Evolutionary conservation across 1,139 yeast genomes (phyloP), one percentile per base, ranked within the genome.

Genomic region (Kluyveromyces marxianus): DNA sequence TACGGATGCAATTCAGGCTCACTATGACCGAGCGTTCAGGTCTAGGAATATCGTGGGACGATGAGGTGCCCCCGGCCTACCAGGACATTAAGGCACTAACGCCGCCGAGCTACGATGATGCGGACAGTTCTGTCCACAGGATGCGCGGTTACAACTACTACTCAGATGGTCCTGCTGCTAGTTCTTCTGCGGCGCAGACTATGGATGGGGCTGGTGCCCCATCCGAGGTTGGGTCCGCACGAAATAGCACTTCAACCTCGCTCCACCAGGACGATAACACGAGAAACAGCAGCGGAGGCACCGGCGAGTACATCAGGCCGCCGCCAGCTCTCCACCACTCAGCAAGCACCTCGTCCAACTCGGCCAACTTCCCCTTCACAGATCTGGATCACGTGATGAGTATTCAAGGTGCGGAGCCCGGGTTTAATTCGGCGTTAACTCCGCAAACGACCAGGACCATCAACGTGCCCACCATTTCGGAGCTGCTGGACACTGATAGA

Each of bases 41-140:
- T 0, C 72, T 92, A 41, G 98, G 99, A 3, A 87, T 92, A 33
- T 86, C 97, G 0, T 92, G 98, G 98, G 97, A 92, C 66, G 97
- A 90, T 61, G 98, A 92, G 65, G 97, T 92, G 24, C 99, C 99
- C 1, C 99, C 99, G 1, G 86, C 88, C 25, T 92, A 94, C 59
- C 88, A 79, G 44, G 92, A 88, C 57, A 90, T 90, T 24, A 71
- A 81, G 31, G 79, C 94, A 0, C 70, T 86, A 40, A 79, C 94
- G 39, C 97, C 98, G 0, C 98, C 98, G 2, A 80, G 81, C 5
- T 61, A 61, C 35, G 25, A 35, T 7, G 39, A 34, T 29, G 14
- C 21, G 21, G 21, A 14, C 21, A 14, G 21, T 14, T 14, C 21
- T 14, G 21, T 2, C 21, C 21, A 14, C 21, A 14, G 21, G 21